Evolutionary conservation across 192 early-diverging fungal species (phyloP), one percentile per base, ranked within the genome.

Genomic region (Coemansia sp.): DNA sequence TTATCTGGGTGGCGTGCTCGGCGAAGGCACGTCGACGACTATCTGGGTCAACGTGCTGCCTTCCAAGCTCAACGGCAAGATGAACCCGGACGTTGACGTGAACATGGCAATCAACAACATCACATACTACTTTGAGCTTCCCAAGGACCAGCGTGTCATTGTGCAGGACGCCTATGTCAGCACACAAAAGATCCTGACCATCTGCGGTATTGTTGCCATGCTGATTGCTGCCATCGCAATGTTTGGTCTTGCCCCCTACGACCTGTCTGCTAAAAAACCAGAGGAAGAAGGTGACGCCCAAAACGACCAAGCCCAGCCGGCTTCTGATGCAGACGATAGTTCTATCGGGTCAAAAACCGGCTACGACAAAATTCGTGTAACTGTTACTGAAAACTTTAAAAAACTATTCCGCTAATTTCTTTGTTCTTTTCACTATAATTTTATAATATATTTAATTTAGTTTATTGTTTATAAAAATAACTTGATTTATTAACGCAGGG

Each of bases 41-140:
- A 66, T 83, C 18, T 83, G 80, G 80, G 72, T 74, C 52, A 83
- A 83, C 28, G 69, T 83, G 36, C 57, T 83, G 68, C 75, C 74
- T 15, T 15, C 65, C 32, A 74, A 74, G 56, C 71, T 83, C 15
- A 28, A 66, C 34, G 67, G 65, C 51, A 65, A 54, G 18, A 38
- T 83, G 63, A 48, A 66, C 11, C 37, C 65, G 2, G 63, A 60
- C n/a, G 71, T 83, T n/a, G 72, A 77, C 53, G n/a, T 67, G 9
- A 57, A 51, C 55, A 67, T 65, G 64, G 69, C 75, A 2, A 77
- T 83, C 62, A 83, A 83, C 69, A 83, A 83, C 60, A 51, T 83
- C 4, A 83, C 80, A 6, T 83, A 83, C 62, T 83, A 63, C 55
- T 71, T 74, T 34, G 74, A 71, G 66, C 65, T 83, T 51, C 74